Evolutionary conservation across 495 filamentous ascomycete species (phyloP), one percentile per base, ranked within the genome.

Genomic region (Podospora sp.): DNA sequence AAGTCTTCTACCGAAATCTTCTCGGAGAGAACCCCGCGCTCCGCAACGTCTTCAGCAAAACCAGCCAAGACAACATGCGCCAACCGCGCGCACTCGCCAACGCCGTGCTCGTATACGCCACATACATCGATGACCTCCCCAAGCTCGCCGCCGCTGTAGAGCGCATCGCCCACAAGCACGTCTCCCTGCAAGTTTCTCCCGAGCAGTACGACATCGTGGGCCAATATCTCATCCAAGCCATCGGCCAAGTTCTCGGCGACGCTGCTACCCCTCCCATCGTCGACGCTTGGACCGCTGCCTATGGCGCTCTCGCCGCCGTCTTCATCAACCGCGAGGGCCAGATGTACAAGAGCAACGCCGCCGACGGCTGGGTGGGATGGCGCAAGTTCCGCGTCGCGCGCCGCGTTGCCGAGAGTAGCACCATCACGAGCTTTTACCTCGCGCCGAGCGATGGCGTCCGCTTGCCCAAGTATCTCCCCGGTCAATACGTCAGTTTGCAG

Each of bases 161-260:
- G 75, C 82, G 87, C 69, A 92, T 93, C 73, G 88, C 88, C 73
- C 83, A 90, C 76, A 92, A 92, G 77, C 90, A 93, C 69, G 90
- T 86, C 52, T 90, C 87, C 0, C 85, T 92, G 33, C 87, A 87
- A 76, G 87, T 93, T 69, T 77, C 83, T 64, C 85, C 90, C 24
- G 88, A 85, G 8, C 84, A 90, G 65, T 92, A 92, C 78, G 73
- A 84, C 53, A 85, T 90, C 59, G 90, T 93, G 29, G 90, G 87
- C 63, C 83, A 83, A 69, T 83, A 86, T 76, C 84, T 92, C 8
- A 81, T 93, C 60, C 84, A 83, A 59, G 88, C 89, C 33, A 90
- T 93, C 80, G 84, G 84, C 60, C 73, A 85, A 58, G 87, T 92
- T 0, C 83, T 92, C 0, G 89, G 89, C 14, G 83, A 85, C 21